Percentiles rank a stretch among this genome's conserved stretches.
Evolutionary conservation across 2,329 filamentous ascomycete species (phyloP).

Genomic region (Rhexocercosporidium sp.): DNA sequence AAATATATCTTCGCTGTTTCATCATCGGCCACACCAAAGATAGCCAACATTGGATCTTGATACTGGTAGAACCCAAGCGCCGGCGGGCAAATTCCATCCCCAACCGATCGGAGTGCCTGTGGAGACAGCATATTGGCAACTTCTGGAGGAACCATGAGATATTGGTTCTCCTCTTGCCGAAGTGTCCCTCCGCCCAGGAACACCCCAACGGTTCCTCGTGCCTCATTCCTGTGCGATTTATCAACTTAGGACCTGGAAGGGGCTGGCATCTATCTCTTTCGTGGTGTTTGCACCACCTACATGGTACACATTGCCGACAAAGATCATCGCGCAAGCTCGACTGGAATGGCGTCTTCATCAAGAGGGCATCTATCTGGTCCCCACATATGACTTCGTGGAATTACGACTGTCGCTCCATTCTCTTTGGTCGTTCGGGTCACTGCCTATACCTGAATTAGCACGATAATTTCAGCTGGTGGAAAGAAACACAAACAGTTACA

Average conservation of each 20-base stretch:
- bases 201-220: constrained; percentile 28
- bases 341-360: constrained; percentile 11
- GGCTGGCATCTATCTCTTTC: not conserved
- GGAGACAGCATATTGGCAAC: constrained; percentile 18
- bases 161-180: constrained; percentile 30
- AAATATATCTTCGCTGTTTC: constrained; percentile 22
- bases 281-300: constrained; percentile 17
- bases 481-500: not conserved
- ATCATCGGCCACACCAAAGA: constrained; percentile 30
- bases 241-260: no score
- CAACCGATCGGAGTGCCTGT: constrained; percentile 22
- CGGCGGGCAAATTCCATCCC: constrained; percentile 25
- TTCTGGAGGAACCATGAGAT: constrained; percentile 26
- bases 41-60: constrained; percentile 27
- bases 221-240: constrained; percentile 25
- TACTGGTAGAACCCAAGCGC: constrained; percentile 24
- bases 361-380: constrained; percentile 14
- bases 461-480: not conserved
- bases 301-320: constrained; percentile 18
- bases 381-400: constrained; percentile 14
- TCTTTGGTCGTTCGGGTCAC: constrained; percentile 16
- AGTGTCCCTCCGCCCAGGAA: constrained; percentile 24
- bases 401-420: constrained; percentile 18
- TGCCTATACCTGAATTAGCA: constrained; percentile 6
- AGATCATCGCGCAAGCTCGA: constrained; percentile 15